Evolutionary conservation across 164 flowering plant species (phyloP), one percentile per base, ranked within the genome.

Genomic region (Saururus chinensis): DNA sequence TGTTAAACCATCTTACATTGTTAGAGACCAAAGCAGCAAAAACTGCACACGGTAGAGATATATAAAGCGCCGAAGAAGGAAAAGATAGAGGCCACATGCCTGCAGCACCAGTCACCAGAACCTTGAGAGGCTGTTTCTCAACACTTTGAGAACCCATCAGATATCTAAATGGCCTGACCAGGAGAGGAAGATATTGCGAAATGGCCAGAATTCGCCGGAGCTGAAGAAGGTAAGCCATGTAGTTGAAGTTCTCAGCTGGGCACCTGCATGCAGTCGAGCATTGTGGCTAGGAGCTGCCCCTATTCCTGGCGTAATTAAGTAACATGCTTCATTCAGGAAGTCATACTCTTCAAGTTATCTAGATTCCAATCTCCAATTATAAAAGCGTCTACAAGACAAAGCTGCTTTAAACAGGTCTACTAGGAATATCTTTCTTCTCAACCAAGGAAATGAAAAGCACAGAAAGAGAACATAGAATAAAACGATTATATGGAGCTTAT

Each of bases 101-200:
- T 84, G 93, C 89, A 62, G 95, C 97, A 20, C 91, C 97, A 42
- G 91, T 90, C 40, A 90, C 85, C 55, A 90, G 75, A 7, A 90
- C 85, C 40, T 58, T 77, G 9, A 81, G 57, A 23, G 95, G 92
- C 7, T 84, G 82, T 68, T 85, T 81, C 53, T 74, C 82, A 6
- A 74, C 56, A 23, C 68, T 66, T 21, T 75, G 40, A 21, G 80
- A 75, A 69, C 76, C 77, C 70, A 76, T 75, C 56, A 84, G 75
- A 60, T 85, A 71, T 51, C 56, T 78, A 51, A 82, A 65, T 26
- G 82, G 71, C 74, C 71, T 79, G 82, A 81, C 75, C 42, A 79
- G 75, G 66, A 84, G 61, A 60, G 24, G 57, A 24, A 68, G 35
- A 60, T 75, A 72, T 55, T 75, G 66, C 56, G 62, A 59, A 60